A percentile compares a stretch with the other conserved stretches of the same genome.
Conservation (phyloP, 2,329 filamentous ascomycete genomes). For the Emergomyces orientalis region DNA sequence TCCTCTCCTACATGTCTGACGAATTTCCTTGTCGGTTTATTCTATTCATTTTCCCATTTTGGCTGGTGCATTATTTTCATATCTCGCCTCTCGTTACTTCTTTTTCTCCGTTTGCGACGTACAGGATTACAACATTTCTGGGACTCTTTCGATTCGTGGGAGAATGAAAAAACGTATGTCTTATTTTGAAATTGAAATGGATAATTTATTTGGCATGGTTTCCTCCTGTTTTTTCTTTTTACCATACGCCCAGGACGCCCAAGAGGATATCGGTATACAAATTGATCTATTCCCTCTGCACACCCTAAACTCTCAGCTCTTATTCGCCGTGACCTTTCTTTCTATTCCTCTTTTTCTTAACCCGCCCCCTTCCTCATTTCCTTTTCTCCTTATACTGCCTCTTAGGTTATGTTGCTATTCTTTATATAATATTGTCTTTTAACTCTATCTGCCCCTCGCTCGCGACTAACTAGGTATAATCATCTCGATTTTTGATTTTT, state of each 20-base stretch:
- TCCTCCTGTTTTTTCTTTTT: neutral
- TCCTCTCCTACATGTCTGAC: slow-evolving; percentile 10
- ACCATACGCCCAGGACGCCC: neutral
- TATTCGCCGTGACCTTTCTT: neutral
- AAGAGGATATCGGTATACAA: neutral
- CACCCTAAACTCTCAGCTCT: neutral
- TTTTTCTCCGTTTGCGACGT: neutral
- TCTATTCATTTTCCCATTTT: neutral
- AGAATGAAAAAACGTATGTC: too few relatives aligned
- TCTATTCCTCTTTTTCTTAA: neutral
- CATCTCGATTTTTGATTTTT: neutral
- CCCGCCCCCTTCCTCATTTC: too few relatives aligned
- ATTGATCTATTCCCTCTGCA: neutral
- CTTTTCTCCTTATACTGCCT: neutral
- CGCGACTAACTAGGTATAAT: neutral
- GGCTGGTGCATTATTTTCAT: neutral
- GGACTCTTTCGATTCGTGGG: too few relatives aligned
- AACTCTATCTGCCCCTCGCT: neutral
- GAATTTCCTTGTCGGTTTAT: slow-evolving; percentile 14
- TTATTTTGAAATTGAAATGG: neutral
- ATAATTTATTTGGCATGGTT: neutral
- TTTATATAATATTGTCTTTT: neutral
- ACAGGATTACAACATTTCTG: neutral
- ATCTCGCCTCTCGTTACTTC: neutral
- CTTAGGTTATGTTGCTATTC: neutral